A percentile compares a stretch with the other conserved stretches of the same genome.
These are phyloP conservation scores for Phellopilus nigrolimitatus DNA, from an alignment of 1,284 basidiomycete genomes.

Conservation along the genomic window DNA sequence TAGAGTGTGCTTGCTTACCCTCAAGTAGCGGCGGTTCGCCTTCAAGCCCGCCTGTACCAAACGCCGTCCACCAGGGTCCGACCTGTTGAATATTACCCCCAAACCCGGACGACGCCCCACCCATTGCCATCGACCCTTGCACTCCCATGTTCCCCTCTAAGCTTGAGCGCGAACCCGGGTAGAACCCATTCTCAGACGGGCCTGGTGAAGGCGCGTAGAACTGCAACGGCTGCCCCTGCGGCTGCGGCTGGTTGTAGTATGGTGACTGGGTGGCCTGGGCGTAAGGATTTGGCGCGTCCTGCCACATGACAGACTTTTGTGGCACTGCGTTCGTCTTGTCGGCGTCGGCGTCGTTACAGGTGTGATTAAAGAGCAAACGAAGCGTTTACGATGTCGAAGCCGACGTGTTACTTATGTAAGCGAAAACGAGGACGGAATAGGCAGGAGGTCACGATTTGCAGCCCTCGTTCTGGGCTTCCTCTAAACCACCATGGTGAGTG, in stretches of 20 bases:
- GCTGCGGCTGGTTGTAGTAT: conserved; percentile 48
- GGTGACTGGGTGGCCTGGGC: conserved; percentile 51
- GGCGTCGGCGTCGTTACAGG: too few species aligned
- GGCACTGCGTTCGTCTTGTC: not conserved
- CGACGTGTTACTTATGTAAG: conserved; percentile 4
- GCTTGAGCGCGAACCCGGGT: conserved; percentile 65
- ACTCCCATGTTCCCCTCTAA: conserved; percentile 63
- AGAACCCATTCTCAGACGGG: conserved; percentile 46
- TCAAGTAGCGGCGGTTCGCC: conserved; percentile 90
- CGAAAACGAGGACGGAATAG: not conserved
- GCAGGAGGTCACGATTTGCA: not conserved
- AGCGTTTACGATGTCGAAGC: not conserved
- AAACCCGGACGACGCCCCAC: conserved; percentile 42
- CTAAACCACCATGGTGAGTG: conserved; percentile 49
- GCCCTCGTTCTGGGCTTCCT: not conserved
- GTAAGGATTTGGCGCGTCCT: conserved; percentile 51
- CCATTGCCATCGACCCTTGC: conserved; percentile 46
- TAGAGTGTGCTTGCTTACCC: conserved; percentile 47
- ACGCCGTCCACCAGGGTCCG: conserved; percentile 90
- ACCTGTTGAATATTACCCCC: conserved; percentile 68
- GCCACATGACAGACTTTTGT: conserved; percentile 53
- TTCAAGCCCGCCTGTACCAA: conserved; percentile 93
- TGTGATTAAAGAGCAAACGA: not conserved
- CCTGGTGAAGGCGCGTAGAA: conserved; percentile 61
- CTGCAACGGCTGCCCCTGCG: conserved; percentile 58